Conservation (phyloP, 2,329 filamentous ascomycete species). For the Stemphylium beticola region DNA sequence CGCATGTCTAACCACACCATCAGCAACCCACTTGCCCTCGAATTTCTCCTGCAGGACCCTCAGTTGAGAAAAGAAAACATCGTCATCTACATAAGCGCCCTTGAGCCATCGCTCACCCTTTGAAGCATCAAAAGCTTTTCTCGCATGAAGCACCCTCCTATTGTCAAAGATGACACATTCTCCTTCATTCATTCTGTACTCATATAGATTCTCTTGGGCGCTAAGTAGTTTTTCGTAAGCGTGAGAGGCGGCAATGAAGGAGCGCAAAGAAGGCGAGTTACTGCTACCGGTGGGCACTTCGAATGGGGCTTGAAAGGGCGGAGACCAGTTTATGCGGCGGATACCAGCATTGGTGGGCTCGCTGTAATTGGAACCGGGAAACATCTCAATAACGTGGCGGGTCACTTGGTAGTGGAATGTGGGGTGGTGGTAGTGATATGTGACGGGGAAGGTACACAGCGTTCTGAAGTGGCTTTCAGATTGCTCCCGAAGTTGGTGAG, state of each 20-base stretch:
- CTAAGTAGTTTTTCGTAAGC: conserved; percentile 68
- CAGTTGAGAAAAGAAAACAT: conserved; percentile 62
- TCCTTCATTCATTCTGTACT: conserved; percentile 77
- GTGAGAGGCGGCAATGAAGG: conserved; percentile 52
- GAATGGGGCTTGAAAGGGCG: conserved; percentile 75
- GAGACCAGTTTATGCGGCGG: conserved; percentile 70
- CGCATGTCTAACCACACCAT: conserved; percentile 39
- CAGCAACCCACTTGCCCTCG: conserved; percentile 41
- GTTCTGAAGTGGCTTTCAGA: conserved; percentile 41
- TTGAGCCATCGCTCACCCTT: conserved; percentile 79
- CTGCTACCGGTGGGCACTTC: conserved; percentile 44
- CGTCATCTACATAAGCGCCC: conserved; percentile 79
- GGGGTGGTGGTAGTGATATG: conserved; percentile 72
- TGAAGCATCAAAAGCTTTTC: conserved; percentile 72
- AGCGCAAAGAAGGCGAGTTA: conserved; percentile 33
- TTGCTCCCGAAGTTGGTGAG: conserved; percentile 46
- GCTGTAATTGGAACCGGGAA: conserved; percentile 30
- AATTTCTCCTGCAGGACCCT: conserved; percentile 51
- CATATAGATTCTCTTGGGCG: conserved; percentile 63
- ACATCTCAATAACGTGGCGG: conserved; percentile 62
- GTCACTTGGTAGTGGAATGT: conserved; percentile 64
- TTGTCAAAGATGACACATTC: conserved; percentile 97
- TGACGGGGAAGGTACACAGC: conserved; percentile 56
- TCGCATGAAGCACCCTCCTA: conserved; percentile 80
- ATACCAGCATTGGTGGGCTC: conserved; percentile 46